Evolutionary conservation across 73 alveolate species (phyloP).

Genomic region (Symbiodinium pilosum): DNA sequence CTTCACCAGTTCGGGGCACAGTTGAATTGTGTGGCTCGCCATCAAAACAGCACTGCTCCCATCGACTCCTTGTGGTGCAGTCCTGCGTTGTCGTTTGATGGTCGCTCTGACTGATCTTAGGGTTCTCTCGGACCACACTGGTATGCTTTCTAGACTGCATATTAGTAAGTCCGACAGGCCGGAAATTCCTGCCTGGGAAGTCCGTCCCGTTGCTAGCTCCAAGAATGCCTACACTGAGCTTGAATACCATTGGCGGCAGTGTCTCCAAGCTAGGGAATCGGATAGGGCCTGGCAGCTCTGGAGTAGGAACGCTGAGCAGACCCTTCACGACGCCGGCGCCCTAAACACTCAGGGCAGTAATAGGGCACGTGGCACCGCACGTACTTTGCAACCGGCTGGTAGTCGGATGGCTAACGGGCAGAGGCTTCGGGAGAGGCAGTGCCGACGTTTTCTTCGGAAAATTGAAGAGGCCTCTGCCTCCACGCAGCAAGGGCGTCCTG

Average conservation of each 20-base stretch:
- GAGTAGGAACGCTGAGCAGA: background rate
- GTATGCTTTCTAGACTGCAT: background rate
- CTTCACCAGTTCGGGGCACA: background rate
- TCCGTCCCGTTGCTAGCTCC: background rate
- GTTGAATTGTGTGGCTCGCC: background rate
- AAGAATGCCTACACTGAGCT: background rate
- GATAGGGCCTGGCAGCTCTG: background rate
- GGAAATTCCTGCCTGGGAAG: background rate
- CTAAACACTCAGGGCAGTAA: background rate
- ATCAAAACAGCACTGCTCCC: background rate
- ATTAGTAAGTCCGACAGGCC: background rate
- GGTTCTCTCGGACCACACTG: background rate
- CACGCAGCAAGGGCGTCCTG: background rate
- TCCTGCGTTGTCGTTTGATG: background rate
- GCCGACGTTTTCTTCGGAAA: background rate
- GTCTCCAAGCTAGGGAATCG: background rate
- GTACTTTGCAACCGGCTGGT: background rate
- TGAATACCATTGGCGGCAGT: background rate
- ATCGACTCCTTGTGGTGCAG: background rate
- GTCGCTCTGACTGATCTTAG: background rate
- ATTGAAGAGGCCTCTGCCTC: background rate
- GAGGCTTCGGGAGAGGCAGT: background rate
- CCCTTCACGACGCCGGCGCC: background rate
- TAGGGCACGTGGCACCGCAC: background rate
- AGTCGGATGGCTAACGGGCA: background rate